Evolutionary conservation across 192 early-diverging fungal genomes (phyloP).

Genomic region (Lunasporangiospora selenospora): DNA sequence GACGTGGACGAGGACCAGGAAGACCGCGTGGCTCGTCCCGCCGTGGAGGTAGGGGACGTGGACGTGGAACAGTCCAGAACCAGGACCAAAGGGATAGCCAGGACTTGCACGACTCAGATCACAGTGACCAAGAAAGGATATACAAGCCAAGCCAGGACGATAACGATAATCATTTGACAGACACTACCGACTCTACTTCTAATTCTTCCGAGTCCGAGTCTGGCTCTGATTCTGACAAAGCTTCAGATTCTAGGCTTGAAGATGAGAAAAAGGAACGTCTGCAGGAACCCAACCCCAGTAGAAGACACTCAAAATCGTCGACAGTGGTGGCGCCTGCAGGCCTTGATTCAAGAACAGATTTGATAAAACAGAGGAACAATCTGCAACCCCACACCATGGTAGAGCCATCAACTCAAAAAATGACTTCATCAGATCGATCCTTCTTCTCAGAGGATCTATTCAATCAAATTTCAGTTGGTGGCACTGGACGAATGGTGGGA

Average conservation of each 20-base stretch:
- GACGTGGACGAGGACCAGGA: not conserved
- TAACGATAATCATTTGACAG: not conserved
- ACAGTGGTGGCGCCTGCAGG: no score
- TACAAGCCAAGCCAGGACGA: not conserved
- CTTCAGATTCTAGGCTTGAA: not conserved
- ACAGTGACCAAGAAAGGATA: not conserved
- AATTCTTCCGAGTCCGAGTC: not conserved
- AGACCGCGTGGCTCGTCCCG: no score
- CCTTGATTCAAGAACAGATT: no score
- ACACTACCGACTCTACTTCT: no score
- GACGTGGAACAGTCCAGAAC: not conserved
- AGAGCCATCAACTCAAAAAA: no score
- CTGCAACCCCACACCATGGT: no score
- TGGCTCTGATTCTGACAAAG: not conserved
- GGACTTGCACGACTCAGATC: not conserved
- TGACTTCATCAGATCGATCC: no score
- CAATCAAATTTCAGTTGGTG: constrained; percentile 10
- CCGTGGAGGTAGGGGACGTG: not conserved
- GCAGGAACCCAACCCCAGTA: no score
- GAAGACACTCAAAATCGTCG: no score
- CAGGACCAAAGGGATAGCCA: constrained; percentile 1
- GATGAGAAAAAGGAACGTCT: not conserved
- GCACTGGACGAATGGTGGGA: constrained; percentile 4
- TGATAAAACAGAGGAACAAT: no score
- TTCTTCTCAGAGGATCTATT: constrained; percentile 24